Evolutionary conservation across 768 basidiomycete genomes (phyloP), one percentile per base, ranked within the genome.

Genomic region (Rickenella mellea): DNA sequence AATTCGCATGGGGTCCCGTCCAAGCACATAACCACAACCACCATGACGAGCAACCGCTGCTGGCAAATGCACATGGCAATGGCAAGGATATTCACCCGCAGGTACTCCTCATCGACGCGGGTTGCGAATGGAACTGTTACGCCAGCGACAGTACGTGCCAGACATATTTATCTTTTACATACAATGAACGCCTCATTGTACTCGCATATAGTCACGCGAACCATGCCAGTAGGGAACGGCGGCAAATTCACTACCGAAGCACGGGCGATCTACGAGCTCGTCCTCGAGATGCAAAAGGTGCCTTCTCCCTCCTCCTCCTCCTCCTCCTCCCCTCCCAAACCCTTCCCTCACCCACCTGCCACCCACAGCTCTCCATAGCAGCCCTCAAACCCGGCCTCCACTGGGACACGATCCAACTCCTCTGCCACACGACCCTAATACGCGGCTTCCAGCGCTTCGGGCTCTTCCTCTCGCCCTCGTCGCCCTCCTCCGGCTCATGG

Each of bases 221-320:
- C 85, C 0, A 89, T 85, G 70, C 87, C 88, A 11, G 78, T 96
- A n/a, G 94, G 94, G 0, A 98, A 97, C 52, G 81, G 83, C 2
- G 94, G 94, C 0, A 84, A 75, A 53, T 97, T 93, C 59, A 84
- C 88, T 0, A 62, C 75, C 6, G 84, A 89, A 59, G 83, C 86
- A 0, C 73, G 71, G 22, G 81, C 73, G 2, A 89, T 99, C 25
- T 96, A 96, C 57, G 72, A 80, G 45, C 72, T 96, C 30, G 94
- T 97, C 1, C 67, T 88, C 19, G 75, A 76, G 51, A 97, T 99
- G 92, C 94, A 98, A 56, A 74, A 73, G 59, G 86, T 86, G 45
- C 25, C 64, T 48, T 7, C 27, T 6, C n/a, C 28, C 37, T 20
- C 22, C 12, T 11, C 41, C n/a, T 40, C 36, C 29, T 55, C 38